Evolutionary conservation across 371 early-diverging fungal species (phyloP).

Genomic region (Mucor racemosus): DNA sequence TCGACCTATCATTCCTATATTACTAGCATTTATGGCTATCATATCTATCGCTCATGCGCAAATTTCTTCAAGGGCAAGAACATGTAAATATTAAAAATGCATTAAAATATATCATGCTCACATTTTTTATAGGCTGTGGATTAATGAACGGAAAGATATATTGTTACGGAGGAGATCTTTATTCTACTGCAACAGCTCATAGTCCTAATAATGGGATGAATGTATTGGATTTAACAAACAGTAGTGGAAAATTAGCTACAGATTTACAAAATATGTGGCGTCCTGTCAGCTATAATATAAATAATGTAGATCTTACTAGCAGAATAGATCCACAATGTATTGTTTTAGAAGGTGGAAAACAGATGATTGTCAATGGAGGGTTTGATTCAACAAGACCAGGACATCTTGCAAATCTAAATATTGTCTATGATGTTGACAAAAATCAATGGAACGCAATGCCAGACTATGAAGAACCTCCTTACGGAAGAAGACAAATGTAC

Average conservation of each 20-base stretch:
- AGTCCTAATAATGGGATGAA: neutral
- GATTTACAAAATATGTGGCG: neutral
- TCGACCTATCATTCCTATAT: no score
- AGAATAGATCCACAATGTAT: neutral
- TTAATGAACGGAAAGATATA: neutral
- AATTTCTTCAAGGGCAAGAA: neutral
- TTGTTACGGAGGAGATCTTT: neutral
- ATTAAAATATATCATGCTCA: no score
- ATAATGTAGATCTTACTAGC: neutral
- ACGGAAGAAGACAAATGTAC: constrained; percentile 14
- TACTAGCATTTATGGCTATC: no score
- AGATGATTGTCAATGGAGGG: neutral
- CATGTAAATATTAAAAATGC: neutral
- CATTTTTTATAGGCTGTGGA: constrained; percentile 5
- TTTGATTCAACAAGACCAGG: no score
- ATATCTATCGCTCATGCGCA: neutral
- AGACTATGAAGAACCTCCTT: neutral
- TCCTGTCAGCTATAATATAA: neutral
- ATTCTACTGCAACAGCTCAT: neutral
- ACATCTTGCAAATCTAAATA: neutral
- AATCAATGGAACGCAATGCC: neutral
- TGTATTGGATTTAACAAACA: constrained; percentile 10
- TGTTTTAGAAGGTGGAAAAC: neutral
- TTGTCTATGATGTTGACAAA: neutral
- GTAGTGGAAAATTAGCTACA: neutral